Conservation (phyloP, 352 stramenopile genomes). For the Globisporangium recalcitrans region DNA sequence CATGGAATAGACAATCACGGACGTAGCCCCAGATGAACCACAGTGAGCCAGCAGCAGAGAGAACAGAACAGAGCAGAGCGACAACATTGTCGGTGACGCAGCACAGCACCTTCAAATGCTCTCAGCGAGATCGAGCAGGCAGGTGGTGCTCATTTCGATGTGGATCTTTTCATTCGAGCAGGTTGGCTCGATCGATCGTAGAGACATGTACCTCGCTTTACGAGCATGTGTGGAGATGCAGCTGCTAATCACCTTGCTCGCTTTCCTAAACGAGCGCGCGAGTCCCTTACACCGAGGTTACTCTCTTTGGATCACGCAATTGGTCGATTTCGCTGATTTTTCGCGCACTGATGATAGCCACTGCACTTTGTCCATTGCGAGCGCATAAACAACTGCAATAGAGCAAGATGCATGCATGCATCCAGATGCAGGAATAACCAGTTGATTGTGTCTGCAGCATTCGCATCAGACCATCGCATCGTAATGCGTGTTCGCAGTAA, state of each 20-base stretch:
- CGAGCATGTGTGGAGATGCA: no score
- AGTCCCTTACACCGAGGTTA: no score
- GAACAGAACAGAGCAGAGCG: no score
- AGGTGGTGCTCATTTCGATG: not conserved
- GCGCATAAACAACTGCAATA: not conserved
- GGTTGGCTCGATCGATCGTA: not conserved
- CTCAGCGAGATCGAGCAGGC: not conserved
- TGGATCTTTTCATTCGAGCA: not conserved
- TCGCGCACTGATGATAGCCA: not conserved
- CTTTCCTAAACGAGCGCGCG: no score
- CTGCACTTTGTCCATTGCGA: not conserved
- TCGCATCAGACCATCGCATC: not conserved
- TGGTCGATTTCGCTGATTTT: not conserved
- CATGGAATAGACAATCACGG: no score
- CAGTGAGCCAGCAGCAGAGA: no score
- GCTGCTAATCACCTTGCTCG: no score
- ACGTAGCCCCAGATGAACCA: no score
- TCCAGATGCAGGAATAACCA: not conserved
- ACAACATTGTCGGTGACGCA: no score
- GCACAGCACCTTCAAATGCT: not conserved
- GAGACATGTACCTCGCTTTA: not conserved
- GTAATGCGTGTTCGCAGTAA: no score
- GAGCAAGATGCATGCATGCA: not conserved
- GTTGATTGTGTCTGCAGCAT: not conserved
- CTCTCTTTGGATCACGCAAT: not conserved